Base-by-base conservation (phyloP, 805 yeast species). In the Sugiyamaella floridensis region DNA sequence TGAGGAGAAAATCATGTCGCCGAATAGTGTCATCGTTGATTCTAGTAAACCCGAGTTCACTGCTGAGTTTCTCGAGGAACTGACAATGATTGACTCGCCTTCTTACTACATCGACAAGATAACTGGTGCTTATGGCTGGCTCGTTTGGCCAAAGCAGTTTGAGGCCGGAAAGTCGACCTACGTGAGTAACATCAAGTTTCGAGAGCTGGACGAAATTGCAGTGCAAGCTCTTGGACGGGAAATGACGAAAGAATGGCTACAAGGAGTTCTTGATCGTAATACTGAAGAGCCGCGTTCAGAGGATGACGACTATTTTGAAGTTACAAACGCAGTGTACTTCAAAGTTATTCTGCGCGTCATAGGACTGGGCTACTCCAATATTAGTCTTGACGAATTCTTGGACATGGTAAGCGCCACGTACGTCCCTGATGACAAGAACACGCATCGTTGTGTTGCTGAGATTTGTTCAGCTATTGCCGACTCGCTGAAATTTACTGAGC, bases 361-460 rank as follows among this genome's bases (percentile, higher is more conserved):
- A 15, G 69, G 79, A 4, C 71, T 74, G 48, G 79, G 70, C 14
- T 69, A 73, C 9, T 67, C 77, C 2, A 58, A 68, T 2, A 58
- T 86, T 15, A 58, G 71, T 0, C 73, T 80, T 50, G 71, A 70
- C 1, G 87, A 86, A 6, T 60, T 86, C 8, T 62, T 85, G 20
- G 75, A 71, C 0, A 58, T 82, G 1, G 69, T 85, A 16, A 68
- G 70, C 5, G 73, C 71, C 4, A 63, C 76, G 7, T 87, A 84
- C 61, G 78, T 78, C 12, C 73, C 76, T 28, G 83, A 81, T 53
- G 96, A 89, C 53, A 85, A 84, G 60, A 79, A 88, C 14, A 72
- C 85, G 1, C 95, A 90, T 63, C 81, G 93, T 28, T 82, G 85
- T 10, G 73, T 78, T 1, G 80, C 88, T 52, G 97, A 90, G 65